Evolutionary conservation across 2,329 filamentous ascomycete species (phyloP), one percentile per base, ranked within the genome.

Genomic region (Clarireedia hainanense): DNA sequence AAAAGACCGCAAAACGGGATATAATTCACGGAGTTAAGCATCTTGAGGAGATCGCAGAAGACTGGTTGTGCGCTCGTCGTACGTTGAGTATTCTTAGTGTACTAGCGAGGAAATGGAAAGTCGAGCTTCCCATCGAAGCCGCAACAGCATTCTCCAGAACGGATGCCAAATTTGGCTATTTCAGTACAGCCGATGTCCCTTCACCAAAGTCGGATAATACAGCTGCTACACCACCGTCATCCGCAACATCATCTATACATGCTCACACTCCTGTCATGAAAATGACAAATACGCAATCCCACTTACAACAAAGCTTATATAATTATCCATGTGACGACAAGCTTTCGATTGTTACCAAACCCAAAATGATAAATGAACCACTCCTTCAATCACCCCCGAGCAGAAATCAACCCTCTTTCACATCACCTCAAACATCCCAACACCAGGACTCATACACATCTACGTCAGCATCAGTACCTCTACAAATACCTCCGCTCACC

Each of bases 21-120:
- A 89, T 99, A 43, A 86, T 89, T 4, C 91, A 96, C 64, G 91
- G 92, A 1, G 80, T 96, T 45, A 92, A 89, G 66, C 89, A 96
- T 60, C 80, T 97, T 1, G 92, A 97, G 70, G 92, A 97, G 67
- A 96, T 99, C 64, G 90, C 90, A 0, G 91, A 96, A 69, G 87
- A 91, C 64, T 99, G 94, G 94, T 81, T 91, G 0, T 94, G 91
- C 65, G 92, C 91, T 9, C 80, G 91, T 52, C 81, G 92, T 12
- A 92, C 91, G 0, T 76, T 97, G 6, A 83, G 84, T 58, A 95
- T 97, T 48, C 76, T 99, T 45, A 91, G 87, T 62, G 83, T 95
- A 4, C 81, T 95, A 12, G 86, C 87, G 0, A 81, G 84, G n/a
- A 94, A 94, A 65, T 97, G 94, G 91, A 86, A 85, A 17, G 86